Evolutionary conservation across 441 rosid species (phyloP).

Genomic region (Bruguiera hainesii): DNA sequence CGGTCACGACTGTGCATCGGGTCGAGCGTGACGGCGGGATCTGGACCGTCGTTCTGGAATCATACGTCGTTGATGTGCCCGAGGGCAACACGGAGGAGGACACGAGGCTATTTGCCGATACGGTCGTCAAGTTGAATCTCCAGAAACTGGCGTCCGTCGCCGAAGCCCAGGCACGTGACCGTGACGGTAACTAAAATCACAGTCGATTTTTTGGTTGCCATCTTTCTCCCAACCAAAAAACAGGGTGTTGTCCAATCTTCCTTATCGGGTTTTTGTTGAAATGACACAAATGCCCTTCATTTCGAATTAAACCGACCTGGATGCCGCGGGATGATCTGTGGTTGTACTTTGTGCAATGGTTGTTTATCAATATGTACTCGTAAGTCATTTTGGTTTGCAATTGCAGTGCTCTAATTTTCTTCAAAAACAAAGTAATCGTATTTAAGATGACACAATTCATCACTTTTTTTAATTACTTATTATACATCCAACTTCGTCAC

Average conservation of each 20-base stretch:
- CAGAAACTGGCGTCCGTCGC: slow-evolving; percentile 53
- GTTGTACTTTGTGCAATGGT: too few relatives aligned
- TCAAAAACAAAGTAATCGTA: too few relatives aligned
- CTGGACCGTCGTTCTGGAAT: slow-evolving; percentile 51
- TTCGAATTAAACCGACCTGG: slow-evolving; percentile 9
- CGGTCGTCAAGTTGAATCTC: slow-evolving; percentile 56
- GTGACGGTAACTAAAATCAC: slow-evolving; percentile 14
- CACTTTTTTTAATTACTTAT: too few relatives aligned
- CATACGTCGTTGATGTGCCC: slow-evolving; percentile 60
- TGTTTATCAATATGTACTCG: too few relatives aligned
- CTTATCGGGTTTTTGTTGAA: background rate
- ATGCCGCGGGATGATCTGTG: background rate
- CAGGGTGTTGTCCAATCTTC: background rate
- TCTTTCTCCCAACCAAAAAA: too few relatives aligned
- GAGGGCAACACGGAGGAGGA: slow-evolving; percentile 65
- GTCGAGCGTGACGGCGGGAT: slow-evolving; percentile 34
- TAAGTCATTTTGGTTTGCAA: too few relatives aligned
- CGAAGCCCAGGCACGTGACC: slow-evolving; percentile 34
- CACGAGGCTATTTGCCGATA: slow-evolving; percentile 57
- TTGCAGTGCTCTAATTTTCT: too few relatives aligned
- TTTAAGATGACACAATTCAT: too few relatives aligned
- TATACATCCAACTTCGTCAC: too few relatives aligned
- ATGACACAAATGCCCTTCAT: slow-evolving; percentile 6
- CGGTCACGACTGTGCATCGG: slow-evolving; percentile 54
- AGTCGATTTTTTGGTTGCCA: background rate